phyloP scores from a whole-genome alignment of 179 eudicot species.

The Pouteria campechiana region DNA sequence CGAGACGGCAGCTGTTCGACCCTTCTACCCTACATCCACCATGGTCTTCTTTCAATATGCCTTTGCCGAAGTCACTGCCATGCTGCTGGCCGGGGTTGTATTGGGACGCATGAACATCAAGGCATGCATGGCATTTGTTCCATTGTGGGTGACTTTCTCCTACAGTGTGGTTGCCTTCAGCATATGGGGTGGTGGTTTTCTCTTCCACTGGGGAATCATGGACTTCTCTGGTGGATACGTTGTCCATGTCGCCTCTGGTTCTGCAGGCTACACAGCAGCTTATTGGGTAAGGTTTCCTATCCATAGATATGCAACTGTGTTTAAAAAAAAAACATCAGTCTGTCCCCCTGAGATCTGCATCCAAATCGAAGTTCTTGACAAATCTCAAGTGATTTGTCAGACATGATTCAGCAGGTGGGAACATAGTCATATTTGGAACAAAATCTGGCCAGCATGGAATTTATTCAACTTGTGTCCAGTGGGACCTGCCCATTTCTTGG shows the following conservation, averaged over 20 bases:
- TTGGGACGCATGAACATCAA: constrained; percentile 11
- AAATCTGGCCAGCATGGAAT: no score
- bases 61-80: constrained; percentile 10
- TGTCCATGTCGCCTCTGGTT: constrained; percentile 11
- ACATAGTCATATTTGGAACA: no score
- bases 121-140: constrained; percentile 15
- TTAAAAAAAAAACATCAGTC: no score
- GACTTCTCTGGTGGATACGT: constrained; percentile 16
- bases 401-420: no score
- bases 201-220: constrained; percentile 17
- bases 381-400: neutral
- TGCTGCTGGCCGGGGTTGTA: constrained; percentile 10
- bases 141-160: constrained; percentile 8
- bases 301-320: no score
- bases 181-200: constrained; percentile 15
- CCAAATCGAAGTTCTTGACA: no score
- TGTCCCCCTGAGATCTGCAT: no score
- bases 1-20: neutral
- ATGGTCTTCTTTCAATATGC: constrained; percentile 12
- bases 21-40: constrained; percentile 8
- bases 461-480: no score
- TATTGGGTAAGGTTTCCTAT: constrained; percentile 7
- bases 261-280: constrained; percentile 11
- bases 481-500: no score
- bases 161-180: constrained; percentile 10